A percentile compares a stretch with the other conserved stretches of the same genome.
Evolutionary conservation across 331 rosid genomes (phyloP).

Genomic region (Malus hybrid): DNA sequence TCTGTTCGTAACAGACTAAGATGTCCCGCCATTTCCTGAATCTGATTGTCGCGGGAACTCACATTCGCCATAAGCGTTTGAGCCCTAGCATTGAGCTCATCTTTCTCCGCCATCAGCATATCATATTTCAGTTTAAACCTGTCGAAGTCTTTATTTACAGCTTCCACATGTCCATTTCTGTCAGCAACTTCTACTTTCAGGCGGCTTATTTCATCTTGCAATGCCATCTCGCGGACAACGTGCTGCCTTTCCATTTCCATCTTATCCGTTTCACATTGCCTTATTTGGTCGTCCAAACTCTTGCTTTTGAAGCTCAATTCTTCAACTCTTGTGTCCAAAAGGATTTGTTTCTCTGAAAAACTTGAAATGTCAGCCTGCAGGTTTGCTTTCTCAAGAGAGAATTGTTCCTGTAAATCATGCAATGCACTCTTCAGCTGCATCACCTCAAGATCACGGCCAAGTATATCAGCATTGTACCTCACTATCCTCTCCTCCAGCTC

Average conservation of each 20-base stretch:
- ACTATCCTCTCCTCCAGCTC: constrained; percentile 33
- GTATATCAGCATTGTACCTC: constrained; percentile 22
- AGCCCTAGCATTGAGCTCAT: too few relatives aligned
- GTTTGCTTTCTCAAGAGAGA: constrained; percentile 32
- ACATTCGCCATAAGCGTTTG: too few relatives aligned
- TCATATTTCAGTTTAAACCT: too few relatives aligned
- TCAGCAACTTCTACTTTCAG: constrained; percentile 42
- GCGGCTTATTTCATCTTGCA: constrained; percentile 41
- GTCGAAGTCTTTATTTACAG: too few relatives aligned
- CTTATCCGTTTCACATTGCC: constrained; percentile 38
- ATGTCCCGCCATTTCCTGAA: too few relatives aligned
- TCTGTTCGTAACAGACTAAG: too few relatives aligned
- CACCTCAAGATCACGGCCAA: constrained; percentile 28
- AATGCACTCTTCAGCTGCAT: constrained; percentile 37
- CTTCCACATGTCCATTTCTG: too few relatives aligned
- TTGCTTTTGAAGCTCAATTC: constrained; percentile 26
- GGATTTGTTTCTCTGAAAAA: constrained; percentile 25
- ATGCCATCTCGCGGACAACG: constrained; percentile 24
- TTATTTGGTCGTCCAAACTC: constrained; percentile 20
- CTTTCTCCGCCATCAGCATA: too few relatives aligned
- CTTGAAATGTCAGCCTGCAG: constrained; percentile 21
- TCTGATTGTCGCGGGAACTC: too few relatives aligned
- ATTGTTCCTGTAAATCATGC: constrained; percentile 20
- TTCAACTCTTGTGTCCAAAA: constrained; percentile 20
- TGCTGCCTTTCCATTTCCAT: constrained; percentile 32